Percentiles rank a stretch among this genome's conserved stretches.
These are phyloP conservation scores for Didymosphaeria variabile DNA, from an alignment of 2,329 filamentous ascomycete species.

Conservation along the genomic window DNA sequence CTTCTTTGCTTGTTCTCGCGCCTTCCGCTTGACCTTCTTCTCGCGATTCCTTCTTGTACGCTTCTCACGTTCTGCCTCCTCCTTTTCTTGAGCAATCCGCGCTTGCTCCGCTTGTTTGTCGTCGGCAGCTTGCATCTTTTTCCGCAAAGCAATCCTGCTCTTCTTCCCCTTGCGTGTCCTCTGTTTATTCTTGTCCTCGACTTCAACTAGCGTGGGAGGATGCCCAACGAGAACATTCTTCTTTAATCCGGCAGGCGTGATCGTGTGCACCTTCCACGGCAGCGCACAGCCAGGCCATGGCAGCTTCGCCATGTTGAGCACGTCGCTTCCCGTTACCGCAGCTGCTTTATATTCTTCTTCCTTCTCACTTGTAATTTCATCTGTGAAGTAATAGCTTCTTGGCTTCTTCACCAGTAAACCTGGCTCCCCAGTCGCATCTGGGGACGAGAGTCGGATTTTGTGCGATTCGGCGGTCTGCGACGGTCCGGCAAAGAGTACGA, in stretches of 20 bases:
- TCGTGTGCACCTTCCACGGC: conserved; percentile 46
- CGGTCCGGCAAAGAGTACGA: conserved; percentile 46
- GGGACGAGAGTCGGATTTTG: conserved; percentile 46
- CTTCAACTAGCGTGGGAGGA: conserved; percentile 27
- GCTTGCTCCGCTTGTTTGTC: conserved; percentile 36
- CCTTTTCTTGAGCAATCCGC: conserved; percentile 41
- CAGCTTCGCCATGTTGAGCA: conserved; percentile 38
- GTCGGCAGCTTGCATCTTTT: conserved; percentile 40
- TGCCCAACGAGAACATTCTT: conserved; percentile 43
- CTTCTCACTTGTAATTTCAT: conserved; percentile 35
- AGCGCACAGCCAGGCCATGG: conserved; percentile 47
- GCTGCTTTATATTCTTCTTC: conserved; percentile 32
- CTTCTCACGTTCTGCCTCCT: conserved; percentile 48
- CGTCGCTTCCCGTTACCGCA: conserved; percentile 40
- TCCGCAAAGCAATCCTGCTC: conserved; percentile 44
- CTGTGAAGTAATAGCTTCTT: conserved; percentile 47
- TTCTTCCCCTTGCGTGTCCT: conserved; percentile 47
- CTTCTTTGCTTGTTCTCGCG: conserved; percentile 46
- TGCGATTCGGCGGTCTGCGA: conserved; percentile 30
- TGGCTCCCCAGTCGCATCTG: conserved; percentile 35
- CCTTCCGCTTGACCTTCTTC: conserved; percentile 51
- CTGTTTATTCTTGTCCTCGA: conserved; percentile 37
- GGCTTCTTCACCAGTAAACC: conserved; percentile 42
- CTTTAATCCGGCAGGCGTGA: conserved; percentile 41
- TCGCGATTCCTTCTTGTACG: conserved; percentile 47